Evolutionary conservation across 208 protist genomes (phyloP).

Genomic region (Leishmania lainsoni): DNA sequence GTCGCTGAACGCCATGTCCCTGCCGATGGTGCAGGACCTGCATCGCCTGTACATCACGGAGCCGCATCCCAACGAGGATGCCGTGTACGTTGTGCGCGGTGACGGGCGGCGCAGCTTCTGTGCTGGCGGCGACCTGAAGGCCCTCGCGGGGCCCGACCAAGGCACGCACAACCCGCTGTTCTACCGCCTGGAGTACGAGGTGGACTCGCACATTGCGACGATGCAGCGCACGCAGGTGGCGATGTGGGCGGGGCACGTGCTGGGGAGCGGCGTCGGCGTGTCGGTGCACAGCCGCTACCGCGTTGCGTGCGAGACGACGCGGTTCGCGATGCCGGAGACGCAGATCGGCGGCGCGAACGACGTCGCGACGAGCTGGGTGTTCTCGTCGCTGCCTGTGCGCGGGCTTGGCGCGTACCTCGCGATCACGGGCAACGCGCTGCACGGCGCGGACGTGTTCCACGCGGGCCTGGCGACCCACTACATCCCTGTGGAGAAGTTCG

Average conservation of each 20-base stretch:
- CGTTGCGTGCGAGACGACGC: constrained; percentile 74
- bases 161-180: constrained; percentile 32
- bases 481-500: constrained; percentile 36
- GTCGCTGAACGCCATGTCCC: constrained; percentile 49
- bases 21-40: constrained; percentile 52
- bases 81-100: constrained; percentile 44
- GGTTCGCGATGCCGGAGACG: constrained; percentile 88
- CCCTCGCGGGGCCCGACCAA: constrained; percentile 25
- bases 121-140: constrained; percentile 70
- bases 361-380: constrained; percentile 65
- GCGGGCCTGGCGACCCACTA: constrained; percentile 82
- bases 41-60: constrained; percentile 40
- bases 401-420: constrained; percentile 76
- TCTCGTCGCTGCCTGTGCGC: constrained; percentile 49
- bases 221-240: constrained; percentile 71
- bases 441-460: constrained; percentile 71
- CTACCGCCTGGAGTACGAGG: constrained; percentile 71
- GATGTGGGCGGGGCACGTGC: constrained; percentile 83
- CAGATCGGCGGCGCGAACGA: constrained; percentile 74
- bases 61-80: constrained; percentile 41
- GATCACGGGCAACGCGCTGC: constrained; percentile 75
- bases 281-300: constrained; percentile 75
- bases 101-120: constrained; percentile 67
- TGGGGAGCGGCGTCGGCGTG: constrained; percentile 85
- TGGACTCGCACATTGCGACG: constrained; percentile 69